phyloP scores from a whole-genome alignment of 495 filamentous ascomycete genomes.

The Annulohypoxylon nitens region DNA sequence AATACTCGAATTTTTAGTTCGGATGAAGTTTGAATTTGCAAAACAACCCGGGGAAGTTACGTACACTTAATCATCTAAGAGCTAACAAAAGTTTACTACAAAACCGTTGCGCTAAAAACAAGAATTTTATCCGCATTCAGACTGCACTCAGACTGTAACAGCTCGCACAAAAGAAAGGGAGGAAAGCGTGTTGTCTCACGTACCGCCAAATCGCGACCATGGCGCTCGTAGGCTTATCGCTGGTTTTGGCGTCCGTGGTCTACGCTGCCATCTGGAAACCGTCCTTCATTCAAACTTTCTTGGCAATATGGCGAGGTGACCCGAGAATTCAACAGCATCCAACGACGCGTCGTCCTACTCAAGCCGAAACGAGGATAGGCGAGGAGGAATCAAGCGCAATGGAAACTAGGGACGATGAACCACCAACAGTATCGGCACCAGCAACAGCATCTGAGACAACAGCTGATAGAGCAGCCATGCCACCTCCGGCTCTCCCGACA shows the following conservation, averaged over 20 bases:
- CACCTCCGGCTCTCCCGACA: conserved; percentile 31
- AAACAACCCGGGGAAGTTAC: neutral
- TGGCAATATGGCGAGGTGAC: conserved; percentile 43
- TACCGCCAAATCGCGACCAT: conserved; percentile 46
- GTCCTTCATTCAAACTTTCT: conserved; percentile 51
- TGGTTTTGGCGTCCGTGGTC: conserved; percentile 67
- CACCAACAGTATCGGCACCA: neutral
- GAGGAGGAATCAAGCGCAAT: conserved; percentile 11
- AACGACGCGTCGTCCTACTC: conserved; percentile 40
- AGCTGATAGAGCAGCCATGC: conserved; percentile 32
- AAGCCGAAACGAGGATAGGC: conserved; percentile 1
- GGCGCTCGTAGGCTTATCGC: conserved; percentile 66
- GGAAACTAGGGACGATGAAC: conserved; percentile 4
- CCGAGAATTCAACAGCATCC: conserved; percentile 48
- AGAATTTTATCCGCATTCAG: conserved; percentile 3
- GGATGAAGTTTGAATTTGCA: neutral
- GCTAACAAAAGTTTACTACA: conserved; percentile 3
- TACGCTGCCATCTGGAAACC: conserved; percentile 64
- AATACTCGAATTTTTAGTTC: neutral
- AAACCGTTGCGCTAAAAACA: neutral
- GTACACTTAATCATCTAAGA: neutral
- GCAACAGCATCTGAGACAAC: neutral
- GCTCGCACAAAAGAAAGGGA: neutral
- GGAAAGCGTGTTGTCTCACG: neutral
- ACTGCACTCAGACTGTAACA: neutral